Base-by-base conservation (phyloP, 2,329 filamentous ascomycete genomes). In the Grosmannia huntii region DNA sequence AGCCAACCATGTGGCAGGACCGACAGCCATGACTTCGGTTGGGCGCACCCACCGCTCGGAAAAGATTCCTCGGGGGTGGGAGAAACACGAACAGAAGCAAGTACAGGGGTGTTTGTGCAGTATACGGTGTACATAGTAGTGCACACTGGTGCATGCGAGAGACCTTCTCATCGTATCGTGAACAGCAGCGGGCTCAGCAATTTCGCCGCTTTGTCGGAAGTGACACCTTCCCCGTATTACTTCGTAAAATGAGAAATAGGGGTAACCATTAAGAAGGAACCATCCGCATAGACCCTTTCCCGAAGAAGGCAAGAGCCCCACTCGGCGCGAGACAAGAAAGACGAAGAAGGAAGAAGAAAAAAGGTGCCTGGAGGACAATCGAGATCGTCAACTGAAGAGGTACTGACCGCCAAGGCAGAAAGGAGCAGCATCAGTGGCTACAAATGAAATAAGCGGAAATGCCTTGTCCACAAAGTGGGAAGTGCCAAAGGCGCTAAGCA, bases 161-260 rank as follows among this genome's bases (percentile, higher is more conserved):
- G 3, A 14, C 16, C 38, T 16, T 16, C 16, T 19, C 38, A 44
- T 44, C 21, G n/a, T 25, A 49, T 49, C 16, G 46, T 25, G 46
- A 49, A 25, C 10, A 25, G 2, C 21, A 23, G n/a, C 36, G 36
- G 36, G 14, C 36, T 38, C 36, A 38, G 25, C 7, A 19, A 41
- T 16, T 6, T 54, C 33, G 33, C 52, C 52, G 52, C 36, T 54
- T 31, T 25, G 14, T 36, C 28, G 5, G 46, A n/a, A 36, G 21
- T 36, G 48, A 33, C 33, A 51, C 50, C n/a, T 58, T 46, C 58
- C 56, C 58, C 58, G 44, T 60, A 55, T 56, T 58, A 38, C 36
- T 38, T 38, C 36, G 36, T 38, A 60, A 52, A 55, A 59, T 52
- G 44, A 58, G 48, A 58, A 61, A 61, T 60, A 60, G 58, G 60